phyloP scores from a whole-genome alignment of 2,329 filamentous ascomycete genomes.

The Plenodomus lindquistii region DNA sequence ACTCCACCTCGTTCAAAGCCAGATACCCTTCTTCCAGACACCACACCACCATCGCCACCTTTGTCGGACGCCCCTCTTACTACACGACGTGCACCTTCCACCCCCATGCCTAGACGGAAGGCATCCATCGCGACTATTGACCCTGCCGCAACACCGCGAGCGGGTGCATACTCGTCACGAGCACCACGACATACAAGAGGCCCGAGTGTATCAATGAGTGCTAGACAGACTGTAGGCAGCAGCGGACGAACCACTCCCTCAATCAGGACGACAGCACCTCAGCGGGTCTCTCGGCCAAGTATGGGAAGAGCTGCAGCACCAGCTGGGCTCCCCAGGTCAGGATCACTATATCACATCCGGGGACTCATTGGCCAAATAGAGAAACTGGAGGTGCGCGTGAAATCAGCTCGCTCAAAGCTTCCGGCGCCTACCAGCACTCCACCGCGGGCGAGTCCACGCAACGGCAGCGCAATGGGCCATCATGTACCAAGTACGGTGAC shows the following conservation, averaged over 20 bases:
- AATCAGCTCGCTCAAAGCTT: slow-evolving; percentile 87
- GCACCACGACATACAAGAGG: slow-evolving; percentile 57
- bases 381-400: slow-evolving; percentile 89
- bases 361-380: slow-evolving; percentile 96
- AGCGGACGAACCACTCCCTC: slow-evolving; percentile 53
- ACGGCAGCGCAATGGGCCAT: slow-evolving; percentile 53
- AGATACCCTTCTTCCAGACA: slow-evolving; percentile 64
- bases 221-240: slow-evolving; percentile 24
- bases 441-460: slow-evolving; percentile 77
- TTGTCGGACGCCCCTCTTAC: slow-evolving; percentile 81
- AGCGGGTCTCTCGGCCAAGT: slow-evolving; percentile 49
- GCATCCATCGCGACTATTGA: slow-evolving; percentile 57
- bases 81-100: slow-evolving; percentile 46
- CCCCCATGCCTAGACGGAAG: slow-evolving; percentile 45
- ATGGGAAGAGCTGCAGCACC: slow-evolving; percentile 55
- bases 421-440: slow-evolving; percentile 80
- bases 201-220: slow-evolving; percentile 61
- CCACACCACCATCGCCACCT: slow-evolving; percentile 89
- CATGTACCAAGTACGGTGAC: slow-evolving; percentile 60
- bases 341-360: slow-evolving; percentile 89
- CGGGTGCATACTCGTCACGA: slow-evolving; percentile 49
- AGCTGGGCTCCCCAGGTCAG: slow-evolving; percentile 58
- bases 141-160: slow-evolving; percentile 57
- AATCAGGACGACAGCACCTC: slow-evolving; percentile 36
- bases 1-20: slow-evolving; percentile 77